Percentiles rank a stretch among this genome's conserved stretches.
phyloP scores from a whole-genome alignment of 1,139 yeast species.

The Yamadazyma dushanensis region DNA sequence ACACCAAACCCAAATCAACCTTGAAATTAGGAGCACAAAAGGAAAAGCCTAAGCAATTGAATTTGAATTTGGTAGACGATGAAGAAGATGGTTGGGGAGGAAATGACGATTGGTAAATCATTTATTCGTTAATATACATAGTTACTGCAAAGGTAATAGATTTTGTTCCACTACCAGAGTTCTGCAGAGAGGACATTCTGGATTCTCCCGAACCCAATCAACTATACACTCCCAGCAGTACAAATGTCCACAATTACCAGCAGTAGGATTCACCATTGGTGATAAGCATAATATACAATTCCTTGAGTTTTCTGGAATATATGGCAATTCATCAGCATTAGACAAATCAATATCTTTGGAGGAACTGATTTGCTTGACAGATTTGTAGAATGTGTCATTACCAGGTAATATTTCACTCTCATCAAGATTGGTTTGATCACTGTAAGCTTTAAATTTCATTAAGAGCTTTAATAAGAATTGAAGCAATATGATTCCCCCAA shows the following conservation, averaged over 20 bases:
- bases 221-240: slow-evolving; percentile 91
- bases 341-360: slow-evolving; percentile 46
- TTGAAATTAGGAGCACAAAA: slow-evolving; percentile 33
- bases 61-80: slow-evolving; percentile 39
- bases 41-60: slow-evolving; percentile 28
- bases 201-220: slow-evolving; percentile 85
- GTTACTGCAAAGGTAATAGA: slow-evolving; percentile 61
- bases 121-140: background rate
- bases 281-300: slow-evolving; percentile 83
- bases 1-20: slow-evolving; percentile 14
- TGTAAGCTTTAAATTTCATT: slow-evolving; percentile 31
- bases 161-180: slow-evolving; percentile 74
- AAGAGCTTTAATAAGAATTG: slow-evolving; percentile 56
- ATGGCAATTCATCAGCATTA: slow-evolving; percentile 59
- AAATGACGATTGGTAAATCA: slow-evolving; percentile 25
- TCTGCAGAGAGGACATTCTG: slow-evolving; percentile 92
- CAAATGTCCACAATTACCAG: slow-evolving; percentile 88
- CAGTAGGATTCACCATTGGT: slow-evolving; percentile 77
- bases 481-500: slow-evolving; percentile 68
- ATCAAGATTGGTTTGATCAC: slow-evolving; percentile 19
- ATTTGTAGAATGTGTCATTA: slow-evolving; percentile 13
- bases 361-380: slow-evolving; percentile 18
- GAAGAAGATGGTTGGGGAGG: slow-evolving; percentile 60
- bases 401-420: slow-evolving; percentile 14
- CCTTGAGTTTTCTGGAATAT: slow-evolving; percentile 69